These are phyloP conservation scores for Buddleja alternifolia DNA, from an alignment of 257 asterid genomes.

Conservation along the genomic window DNA sequence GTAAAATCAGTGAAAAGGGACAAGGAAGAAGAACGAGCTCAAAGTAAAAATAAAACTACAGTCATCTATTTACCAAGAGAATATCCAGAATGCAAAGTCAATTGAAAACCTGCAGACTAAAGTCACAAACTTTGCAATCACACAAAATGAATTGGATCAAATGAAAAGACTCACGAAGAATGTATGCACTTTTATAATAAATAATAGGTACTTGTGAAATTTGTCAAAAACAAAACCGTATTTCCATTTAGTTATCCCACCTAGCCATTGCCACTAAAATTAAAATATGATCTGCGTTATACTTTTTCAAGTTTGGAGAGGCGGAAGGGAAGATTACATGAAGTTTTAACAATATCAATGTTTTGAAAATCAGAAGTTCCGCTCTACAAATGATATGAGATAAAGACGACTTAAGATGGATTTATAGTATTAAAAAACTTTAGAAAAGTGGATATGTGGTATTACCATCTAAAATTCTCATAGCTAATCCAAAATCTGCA, in stretches of 20 bases:
- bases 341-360: no score
- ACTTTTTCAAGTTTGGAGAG: neutral
- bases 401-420: no score
- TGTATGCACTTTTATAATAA: neutral
- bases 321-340: neutral
- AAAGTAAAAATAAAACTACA: neutral
- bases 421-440: no score
- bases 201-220: neutral
- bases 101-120: conserved; percentile 7
- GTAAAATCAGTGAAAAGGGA: neutral
- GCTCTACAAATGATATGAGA: no score
- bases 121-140: neutral
- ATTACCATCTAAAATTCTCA: conserved; percentile 79
- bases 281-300: neutral
- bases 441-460: neutral
- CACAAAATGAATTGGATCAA: neutral
- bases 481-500: conserved; percentile 87
- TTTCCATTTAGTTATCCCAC: neutral
- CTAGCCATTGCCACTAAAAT: neutral
- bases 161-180: conserved; percentile 2
- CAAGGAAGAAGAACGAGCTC: neutral
- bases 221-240: neutral
- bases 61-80: conserved; percentile 3
- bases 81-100: conserved; percentile 3
- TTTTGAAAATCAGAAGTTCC: no score